Conservation (phyloP, 2,329 filamentous ascomycete genomes). For the Hymenotorrendiella dingleyae region DNA sequence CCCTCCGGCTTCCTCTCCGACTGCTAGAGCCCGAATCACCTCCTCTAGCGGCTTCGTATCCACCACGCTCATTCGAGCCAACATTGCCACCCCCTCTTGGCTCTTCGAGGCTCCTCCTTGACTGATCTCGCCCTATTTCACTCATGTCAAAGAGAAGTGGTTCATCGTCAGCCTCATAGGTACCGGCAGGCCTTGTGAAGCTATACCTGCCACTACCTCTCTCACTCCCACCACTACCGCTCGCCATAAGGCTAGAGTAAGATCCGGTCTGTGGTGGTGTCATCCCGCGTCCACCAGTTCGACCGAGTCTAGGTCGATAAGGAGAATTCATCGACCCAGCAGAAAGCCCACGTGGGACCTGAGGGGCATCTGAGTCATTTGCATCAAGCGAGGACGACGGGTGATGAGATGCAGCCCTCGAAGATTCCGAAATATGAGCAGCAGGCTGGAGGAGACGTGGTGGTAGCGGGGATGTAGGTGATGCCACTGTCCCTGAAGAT, state of each 20-base stretch:
- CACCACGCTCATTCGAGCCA: slow-evolving; percentile 18
- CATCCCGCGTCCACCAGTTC: slow-evolving; percentile 26
- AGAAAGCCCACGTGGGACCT: slow-evolving; percentile 20
- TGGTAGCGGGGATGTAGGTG: slow-evolving; percentile 25
- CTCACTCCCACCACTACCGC: slow-evolving; percentile 31
- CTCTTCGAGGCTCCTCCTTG: slow-evolving; percentile 53
- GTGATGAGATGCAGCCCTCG: slow-evolving; percentile 23
- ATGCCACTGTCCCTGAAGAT: slow-evolving; percentile 33
- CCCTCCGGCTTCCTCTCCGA: slow-evolving; percentile 26
- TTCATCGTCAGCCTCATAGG: slow-evolving; percentile 57
- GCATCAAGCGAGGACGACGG: slow-evolving; percentile 26
- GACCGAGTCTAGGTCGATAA: slow-evolving; percentile 28
- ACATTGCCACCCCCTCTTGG: slow-evolving; percentile 24
- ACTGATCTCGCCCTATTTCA: slow-evolving; percentile 55
- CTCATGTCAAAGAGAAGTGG: slow-evolving; percentile 68
- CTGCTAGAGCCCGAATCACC: slow-evolving; percentile 28
- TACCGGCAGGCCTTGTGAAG: slow-evolving; percentile 36
- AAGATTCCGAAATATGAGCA: slow-evolving; percentile 25
- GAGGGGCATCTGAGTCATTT: slow-evolving; percentile 22
- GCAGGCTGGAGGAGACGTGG: slow-evolving; percentile 29
- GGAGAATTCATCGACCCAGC: slow-evolving; percentile 26
- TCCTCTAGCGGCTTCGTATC: slow-evolving; percentile 19
- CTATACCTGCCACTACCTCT: slow-evolving; percentile 37
- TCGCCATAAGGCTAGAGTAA: slow-evolving; percentile 31
- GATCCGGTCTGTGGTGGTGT: slow-evolving; percentile 30